Base-by-base conservation (phyloP, 331 rosid genomes). In the Saraca asoca region DNA sequence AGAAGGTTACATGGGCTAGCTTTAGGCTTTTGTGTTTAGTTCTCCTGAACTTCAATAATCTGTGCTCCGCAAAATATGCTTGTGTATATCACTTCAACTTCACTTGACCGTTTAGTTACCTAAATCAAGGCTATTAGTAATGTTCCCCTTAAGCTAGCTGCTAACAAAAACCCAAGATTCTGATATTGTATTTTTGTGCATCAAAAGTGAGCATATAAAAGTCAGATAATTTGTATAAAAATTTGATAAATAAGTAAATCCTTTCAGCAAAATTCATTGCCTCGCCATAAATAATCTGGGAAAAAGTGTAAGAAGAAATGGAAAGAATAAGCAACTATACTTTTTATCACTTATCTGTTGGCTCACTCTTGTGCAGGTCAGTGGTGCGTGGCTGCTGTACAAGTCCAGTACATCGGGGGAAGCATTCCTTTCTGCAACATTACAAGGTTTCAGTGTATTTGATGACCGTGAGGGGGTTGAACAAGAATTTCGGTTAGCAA, bases 391-490 rank as follows among this genome's bases (percentile, higher is more conserved):
- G 98, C 69, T 94, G 29, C 88, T 90, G 46, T 94, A 90, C 70
- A 94, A 90, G 76, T 85, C 97, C 59, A 88, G 62, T 66, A 80
- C 88, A 44, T 71, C 61, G 11, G 98, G 95, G 64, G 96, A 83
- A 17, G 97, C 95, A 53, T 88, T 74, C 72, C 95, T 94, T 42
- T 90, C 97, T 58, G 97, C 98, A 75, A 87, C 97, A 4, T 80
- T 94, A 46, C 84, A 83, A 83, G 95, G 85, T 66, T 90, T 94
- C 68, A 78, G 89, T 66, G 90, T 94, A 61, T 77, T 85, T 73
- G 98, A 94, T 86, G 88, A 94, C 72, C 97, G 98, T 49, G 96
- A 90, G 63, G 98, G 96, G 46, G 91, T 87, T 70, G 87, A 83
- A 54, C 82, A 71, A 69, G 89, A 87, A 79, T 94, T 88, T 77